A percentile compares a stretch with the other conserved stretches of the same genome.
phyloP scores from a whole-genome alignment of 805 yeast species.

The Torulaspora maleeae region DNA sequence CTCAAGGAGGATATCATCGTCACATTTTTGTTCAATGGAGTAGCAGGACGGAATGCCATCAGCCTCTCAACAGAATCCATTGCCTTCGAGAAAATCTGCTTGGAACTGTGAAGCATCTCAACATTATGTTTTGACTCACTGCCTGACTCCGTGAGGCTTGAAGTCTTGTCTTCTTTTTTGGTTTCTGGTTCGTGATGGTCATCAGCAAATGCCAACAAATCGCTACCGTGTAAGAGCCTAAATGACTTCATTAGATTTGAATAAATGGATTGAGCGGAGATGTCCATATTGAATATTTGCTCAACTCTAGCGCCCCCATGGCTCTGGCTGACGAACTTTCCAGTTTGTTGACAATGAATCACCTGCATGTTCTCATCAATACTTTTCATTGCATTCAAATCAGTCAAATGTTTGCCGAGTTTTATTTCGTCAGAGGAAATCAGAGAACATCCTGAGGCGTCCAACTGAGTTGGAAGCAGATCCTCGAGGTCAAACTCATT shows the following conservation, averaged over 20 bases:
- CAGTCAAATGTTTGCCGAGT: constrained; percentile 34
- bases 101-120: constrained; percentile 10
- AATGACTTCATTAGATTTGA: constrained; percentile 48
- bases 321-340: constrained; percentile 18
- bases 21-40: constrained; percentile 35
- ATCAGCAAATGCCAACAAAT: constrained; percentile 24
- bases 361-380: constrained; percentile 30
- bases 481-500: constrained; percentile 39
- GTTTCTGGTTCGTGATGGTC: constrained; percentile 3
- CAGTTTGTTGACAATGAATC: constrained; percentile 35
- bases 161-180: neutral
- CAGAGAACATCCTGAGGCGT: constrained; percentile 48
- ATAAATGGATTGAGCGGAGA: constrained; percentile 27
- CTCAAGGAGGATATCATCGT: constrained; percentile 20
- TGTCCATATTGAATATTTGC: constrained; percentile 12
- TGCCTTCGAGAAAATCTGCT: constrained; percentile 37
- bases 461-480: constrained; percentile 43
- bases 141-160: neutral
- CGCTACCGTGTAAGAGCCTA: constrained; percentile 40
- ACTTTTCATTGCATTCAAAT: constrained; percentile 38
- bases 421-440: constrained; percentile 29
- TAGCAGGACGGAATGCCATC: constrained; percentile 44
- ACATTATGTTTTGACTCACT: neutral
- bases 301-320: constrained; percentile 6
- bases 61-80: constrained; percentile 38